phyloP scores from a whole-genome alignment of 306 rosid genomes.

The Notholithocarpus densiflorus region DNA sequence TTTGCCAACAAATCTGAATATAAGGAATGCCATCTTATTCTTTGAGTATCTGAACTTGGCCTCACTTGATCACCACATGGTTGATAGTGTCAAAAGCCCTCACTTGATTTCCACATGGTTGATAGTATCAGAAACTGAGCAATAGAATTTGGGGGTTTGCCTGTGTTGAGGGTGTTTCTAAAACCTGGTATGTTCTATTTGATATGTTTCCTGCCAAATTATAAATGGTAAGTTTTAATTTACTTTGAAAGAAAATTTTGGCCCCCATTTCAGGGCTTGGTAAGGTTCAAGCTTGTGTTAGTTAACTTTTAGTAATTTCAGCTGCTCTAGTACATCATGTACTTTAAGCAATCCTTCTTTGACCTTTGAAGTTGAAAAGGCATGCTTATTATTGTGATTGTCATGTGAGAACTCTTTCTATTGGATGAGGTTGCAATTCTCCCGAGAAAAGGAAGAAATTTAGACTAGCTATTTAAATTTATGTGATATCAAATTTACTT shows the following conservation, averaged over 20 bases:
- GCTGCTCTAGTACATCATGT: not conserved
- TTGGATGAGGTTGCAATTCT: not conserved
- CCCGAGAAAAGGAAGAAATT: not conserved
- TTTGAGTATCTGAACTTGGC: not conserved
- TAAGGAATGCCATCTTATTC: not conserved
- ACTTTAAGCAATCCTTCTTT: not conserved
- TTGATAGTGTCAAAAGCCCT: not conserved
- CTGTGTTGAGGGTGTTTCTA: not conserved
- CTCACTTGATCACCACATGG: not conserved
- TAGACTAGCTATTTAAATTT: not conserved
- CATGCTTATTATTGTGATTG: not conserved
- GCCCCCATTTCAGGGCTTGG: not conserved
- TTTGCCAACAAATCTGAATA: not conserved
- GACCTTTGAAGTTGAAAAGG: not conserved
- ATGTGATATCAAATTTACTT: not conserved
- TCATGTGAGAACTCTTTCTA: not conserved
- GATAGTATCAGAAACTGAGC: no score
- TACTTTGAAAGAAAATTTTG: not conserved
- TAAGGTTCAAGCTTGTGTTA: not conserved
- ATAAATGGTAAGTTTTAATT: not conserved
- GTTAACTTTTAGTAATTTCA: not conserved
- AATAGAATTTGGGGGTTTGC: not conserved
- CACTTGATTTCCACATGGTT: no score
- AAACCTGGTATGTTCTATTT: not conserved
- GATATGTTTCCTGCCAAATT: not conserved